Base-by-base conservation (phyloP, 2,329 filamentous ascomycete species). In the Claviceps purpurea region DNA sequence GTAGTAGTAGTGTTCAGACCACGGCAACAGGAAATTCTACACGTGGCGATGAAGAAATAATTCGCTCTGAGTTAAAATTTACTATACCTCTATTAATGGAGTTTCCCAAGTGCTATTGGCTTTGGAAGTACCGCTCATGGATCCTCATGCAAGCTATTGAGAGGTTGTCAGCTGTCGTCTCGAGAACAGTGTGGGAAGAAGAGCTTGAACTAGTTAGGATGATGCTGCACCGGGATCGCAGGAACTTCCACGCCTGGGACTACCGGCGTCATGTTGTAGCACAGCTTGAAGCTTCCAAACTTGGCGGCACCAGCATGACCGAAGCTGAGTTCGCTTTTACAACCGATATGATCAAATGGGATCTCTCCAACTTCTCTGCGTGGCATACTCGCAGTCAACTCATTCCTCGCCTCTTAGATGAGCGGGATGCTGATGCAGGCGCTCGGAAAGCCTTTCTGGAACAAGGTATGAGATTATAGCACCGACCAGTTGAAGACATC, bases 91-190 rank as follows among this genome's bases (percentile, higher is more conserved):
- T 98, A 20, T 78, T 98, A 49, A 77, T 87, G 57, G 81, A 89
- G 58, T 91, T 82, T 58, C 93, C 93, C 6, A 98, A 98, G 67
- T 97, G 93, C 74, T 98, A 98, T 72, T 97, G 93, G 91, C 91
- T 98, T 62, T 98, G 93, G 93, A 95, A 95, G 60, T 91, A 96
- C 68, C 84, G 93, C 30, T 70, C 85, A 46, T 98, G 93, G 90
- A 73, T 91, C 3, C 73, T 98, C 14, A 73, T 84, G 51, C 79
- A 88, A 65, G 82, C 83, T 38, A 86, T 85, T 47, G 65, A 74
- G 13, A 73, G 82, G 18, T 73, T 95, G 10, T 76, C 81, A 2
- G 56, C 68, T 1, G 53, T 71, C 0, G 63, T 71, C 16, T 80
- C 88, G 2, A 75, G 78, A 22, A 69, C 74, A 41, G 73, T 96